Percentiles rank a stretch among this genome's conserved stretches.
These are phyloP conservation scores for Phytophthora pseudosyringae DNA, from an alignment of 352 stramenopile genomes.

Conservation along the genomic window DNA sequence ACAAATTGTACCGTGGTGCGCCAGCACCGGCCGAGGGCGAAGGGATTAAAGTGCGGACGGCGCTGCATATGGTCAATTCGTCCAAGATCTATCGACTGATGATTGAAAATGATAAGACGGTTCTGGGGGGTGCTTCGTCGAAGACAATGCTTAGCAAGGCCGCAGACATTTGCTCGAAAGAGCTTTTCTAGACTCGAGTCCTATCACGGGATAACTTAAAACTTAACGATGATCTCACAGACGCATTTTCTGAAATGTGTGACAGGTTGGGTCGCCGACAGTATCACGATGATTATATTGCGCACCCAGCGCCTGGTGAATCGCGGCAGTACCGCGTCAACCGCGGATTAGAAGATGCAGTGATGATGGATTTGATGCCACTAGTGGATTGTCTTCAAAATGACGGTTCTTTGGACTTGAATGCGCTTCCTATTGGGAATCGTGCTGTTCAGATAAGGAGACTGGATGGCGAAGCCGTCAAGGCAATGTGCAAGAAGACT, in stretches of 20 bases:
- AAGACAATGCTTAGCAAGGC: constrained; percentile 31
- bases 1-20: constrained; percentile 27
- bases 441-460: constrained; percentile 1
- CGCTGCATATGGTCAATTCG: constrained; percentile 30
- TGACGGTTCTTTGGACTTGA: constrained; percentile 30
- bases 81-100: constrained; percentile 35
- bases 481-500: constrained; percentile 9
- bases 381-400: constrained; percentile 38
- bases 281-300: constrained; percentile 33
- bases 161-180: constrained; percentile 25
- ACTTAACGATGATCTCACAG: constrained; percentile 40
- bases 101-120: constrained; percentile 23
- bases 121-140: constrained; percentile 24
- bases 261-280: constrained; percentile 25
- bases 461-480: constrained; percentile 6
- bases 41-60: constrained; percentile 29
- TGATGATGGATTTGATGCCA: constrained; percentile 35
- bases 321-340: constrained; percentile 30
- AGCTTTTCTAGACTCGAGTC: constrained; percentile 38
- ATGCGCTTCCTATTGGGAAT: constrained; percentile 2
- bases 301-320: background rate
- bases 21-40: constrained; percentile 1
- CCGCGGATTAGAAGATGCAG: constrained; percentile 23
- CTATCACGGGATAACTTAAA: constrained; percentile 43
- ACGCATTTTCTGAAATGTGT: constrained; percentile 40